Base-by-base conservation (phyloP, 139 green algal species). In the Chlorella sorokiniana region DNA sequence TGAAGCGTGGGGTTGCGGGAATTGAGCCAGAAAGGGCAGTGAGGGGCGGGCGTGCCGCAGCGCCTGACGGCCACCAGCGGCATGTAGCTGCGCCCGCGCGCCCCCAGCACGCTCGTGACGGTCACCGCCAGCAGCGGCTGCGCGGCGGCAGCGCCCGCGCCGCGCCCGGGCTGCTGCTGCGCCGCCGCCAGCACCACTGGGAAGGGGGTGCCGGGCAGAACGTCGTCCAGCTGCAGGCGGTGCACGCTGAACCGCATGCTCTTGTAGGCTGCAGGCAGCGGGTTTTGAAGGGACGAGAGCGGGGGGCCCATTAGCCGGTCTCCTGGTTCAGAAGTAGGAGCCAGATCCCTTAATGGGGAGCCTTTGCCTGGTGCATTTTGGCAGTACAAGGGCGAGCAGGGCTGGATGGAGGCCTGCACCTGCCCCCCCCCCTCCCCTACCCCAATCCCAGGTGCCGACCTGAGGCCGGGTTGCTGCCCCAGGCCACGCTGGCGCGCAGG, bases 171-270 rank as follows among this genome's bases (percentile, higher is more conserved):
- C 51, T 76, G 61, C 51, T 78, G 78, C 4, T 37, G 62, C 3
- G 70, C 61, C 4, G 89, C 83, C 59, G 83, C 84, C 82, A 96
- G 67, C 67, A 95, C 75, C 67, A 97, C 93, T 2, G 94, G 94
- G 76, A 92, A 92, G 31, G 88, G 84, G 25, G 64, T 87, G 9
- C 75, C 87, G 18, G 85, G 72, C 7, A 93, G 79, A 90, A 95
- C 90, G 81, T 98, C 90, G 78, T 98, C 94, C 48, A 95, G 69
- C 88, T 97, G 93, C 22, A 91, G 27, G 27, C 45, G 81, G 31
- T 70, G 65, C 45, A 91, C 14, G 48, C 52, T 70, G 61, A 91
- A 41, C 35, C 84, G 82, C 61, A 91, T 33, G 69, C 48, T 67
- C 72, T 68, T 79, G 84, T 77, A 79, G 25, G 52, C 72, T 79